Evolutionary conservation across 495 filamentous ascomycete species (phyloP).

Genomic region (Trypethelium eluteriae): DNA sequence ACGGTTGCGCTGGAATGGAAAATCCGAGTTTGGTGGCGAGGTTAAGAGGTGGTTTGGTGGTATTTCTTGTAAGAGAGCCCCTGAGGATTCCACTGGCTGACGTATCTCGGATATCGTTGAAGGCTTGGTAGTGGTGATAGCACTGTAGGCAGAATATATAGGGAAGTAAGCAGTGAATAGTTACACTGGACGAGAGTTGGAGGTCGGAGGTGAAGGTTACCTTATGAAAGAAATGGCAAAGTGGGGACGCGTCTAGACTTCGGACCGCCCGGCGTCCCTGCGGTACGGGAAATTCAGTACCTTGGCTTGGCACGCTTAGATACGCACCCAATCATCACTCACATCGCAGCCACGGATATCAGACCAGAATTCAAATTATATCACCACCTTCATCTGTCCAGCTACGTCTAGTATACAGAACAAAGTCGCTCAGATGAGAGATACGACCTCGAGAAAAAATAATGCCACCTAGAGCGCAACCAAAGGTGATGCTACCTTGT

Average conservation of each 20-base stretch:
- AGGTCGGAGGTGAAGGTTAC: too few species aligned
- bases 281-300: too few species aligned
- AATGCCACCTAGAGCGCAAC: neutral
- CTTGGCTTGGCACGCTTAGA: neutral
- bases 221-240: too few species aligned
- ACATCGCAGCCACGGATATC: too few species aligned
- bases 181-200: too few species aligned
- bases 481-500: neutral
- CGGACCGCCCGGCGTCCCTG: too few species aligned
- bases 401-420: slow-evolving; percentile 9
- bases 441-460: neutral
- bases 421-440: neutral
- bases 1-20: slow-evolving; percentile 27
- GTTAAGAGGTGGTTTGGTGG: neutral
- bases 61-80: neutral
- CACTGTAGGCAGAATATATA: too few species aligned
- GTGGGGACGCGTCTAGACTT: too few species aligned
- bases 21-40: neutral
- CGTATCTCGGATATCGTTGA: neutral
- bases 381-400: neutral
- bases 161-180: too few species aligned
- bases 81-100: neutral
- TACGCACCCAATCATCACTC: neutral
- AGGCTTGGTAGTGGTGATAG: neutral
- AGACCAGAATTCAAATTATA: neutral